phyloP scores from a whole-genome alignment of 257 asterid species.

The Euphrasia confusa region DNA sequence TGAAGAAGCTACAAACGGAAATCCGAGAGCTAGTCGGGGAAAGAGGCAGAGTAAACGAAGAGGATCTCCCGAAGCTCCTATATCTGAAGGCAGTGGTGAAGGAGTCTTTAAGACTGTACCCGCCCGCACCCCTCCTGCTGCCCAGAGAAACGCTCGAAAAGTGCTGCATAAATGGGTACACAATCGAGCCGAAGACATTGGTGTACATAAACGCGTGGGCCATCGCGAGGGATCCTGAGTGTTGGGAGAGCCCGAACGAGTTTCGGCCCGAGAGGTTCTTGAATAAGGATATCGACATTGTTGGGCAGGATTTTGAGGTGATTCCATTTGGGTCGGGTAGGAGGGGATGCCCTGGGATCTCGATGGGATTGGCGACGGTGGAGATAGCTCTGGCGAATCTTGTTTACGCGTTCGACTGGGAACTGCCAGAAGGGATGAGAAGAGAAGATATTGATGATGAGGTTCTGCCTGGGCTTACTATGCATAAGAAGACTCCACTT shows the following conservation, averaged over 20 bases:
- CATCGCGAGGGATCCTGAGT: constrained; percentile 41
- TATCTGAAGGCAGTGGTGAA: constrained; percentile 39
- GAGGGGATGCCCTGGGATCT: constrained; percentile 45
- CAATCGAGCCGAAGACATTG: constrained; percentile 31
- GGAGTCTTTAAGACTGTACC: constrained; percentile 40
- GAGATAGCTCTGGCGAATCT: constrained; percentile 48
- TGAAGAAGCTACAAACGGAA: constrained; percentile 31
- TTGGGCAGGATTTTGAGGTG: constrained; percentile 33
- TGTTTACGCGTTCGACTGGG: constrained; percentile 37
- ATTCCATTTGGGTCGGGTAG: constrained; percentile 48
- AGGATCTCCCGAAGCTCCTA: constrained; percentile 32
- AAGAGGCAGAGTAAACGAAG: constrained; percentile 28
- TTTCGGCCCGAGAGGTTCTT: constrained; percentile 44
- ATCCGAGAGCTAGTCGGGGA: constrained; percentile 19
- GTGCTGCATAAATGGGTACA: constrained; percentile 30
- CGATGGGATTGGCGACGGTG: constrained; percentile 37
- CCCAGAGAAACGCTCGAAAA: constrained; percentile 33
- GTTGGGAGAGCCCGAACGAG: constrained; percentile 34
- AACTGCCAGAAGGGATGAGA: constrained; percentile 31
- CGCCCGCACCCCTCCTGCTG: constrained; percentile 38
- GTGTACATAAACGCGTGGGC: constrained; percentile 48
- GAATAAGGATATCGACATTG: constrained; percentile 21
- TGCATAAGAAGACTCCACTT: constrained; percentile 47
- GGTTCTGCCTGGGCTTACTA: constrained; percentile 38
- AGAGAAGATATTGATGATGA: constrained; percentile 33